Evolutionary conservation across 106 monocot species (phyloP).

Genomic region (Allium sativum): DNA sequence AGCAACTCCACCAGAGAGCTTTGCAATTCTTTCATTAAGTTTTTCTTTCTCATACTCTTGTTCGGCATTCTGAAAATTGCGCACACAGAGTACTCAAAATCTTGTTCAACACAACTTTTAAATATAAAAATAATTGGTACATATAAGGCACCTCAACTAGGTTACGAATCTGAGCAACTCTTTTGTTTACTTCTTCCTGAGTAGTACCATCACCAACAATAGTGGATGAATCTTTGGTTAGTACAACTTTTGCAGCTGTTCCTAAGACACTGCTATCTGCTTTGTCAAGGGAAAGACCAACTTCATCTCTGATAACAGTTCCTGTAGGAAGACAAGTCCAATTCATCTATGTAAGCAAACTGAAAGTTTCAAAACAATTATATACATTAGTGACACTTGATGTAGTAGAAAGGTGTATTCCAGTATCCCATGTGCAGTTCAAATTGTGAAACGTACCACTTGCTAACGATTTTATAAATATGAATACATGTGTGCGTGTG

Average conservation of each 20-base stretch:
- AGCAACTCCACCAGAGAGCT: constrained; percentile 77
- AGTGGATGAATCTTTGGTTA: constrained; percentile 59
- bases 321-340: constrained; percentile 14
- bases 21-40: constrained; percentile 71
- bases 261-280: constrained; percentile 61
- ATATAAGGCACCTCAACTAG: constrained; percentile 41
- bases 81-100: too few species aligned
- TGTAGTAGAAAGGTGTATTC: too few species aligned
- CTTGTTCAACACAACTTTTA: background rate
- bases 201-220: constrained; percentile 73
- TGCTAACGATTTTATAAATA: too few species aligned
- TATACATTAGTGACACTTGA: too few species aligned
- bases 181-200: constrained; percentile 54
- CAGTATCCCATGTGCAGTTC: too few species aligned
- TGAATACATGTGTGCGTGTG: too few species aligned
- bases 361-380: too few species aligned
- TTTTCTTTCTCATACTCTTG: constrained; percentile 77
- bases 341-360: too few species aligned
- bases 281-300: constrained; percentile 59
- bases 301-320: constrained; percentile 66
- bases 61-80: constrained; percentile 33
- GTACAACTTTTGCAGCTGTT: constrained; percentile 55
- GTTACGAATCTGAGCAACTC: constrained; percentile 55
- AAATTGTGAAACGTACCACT: too few species aligned
- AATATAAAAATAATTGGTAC: background rate